These are phyloP conservation scores for Russula virescens DNA, from an alignment of 768 basidiomycete genomes.

Conservation along the genomic window DNA sequence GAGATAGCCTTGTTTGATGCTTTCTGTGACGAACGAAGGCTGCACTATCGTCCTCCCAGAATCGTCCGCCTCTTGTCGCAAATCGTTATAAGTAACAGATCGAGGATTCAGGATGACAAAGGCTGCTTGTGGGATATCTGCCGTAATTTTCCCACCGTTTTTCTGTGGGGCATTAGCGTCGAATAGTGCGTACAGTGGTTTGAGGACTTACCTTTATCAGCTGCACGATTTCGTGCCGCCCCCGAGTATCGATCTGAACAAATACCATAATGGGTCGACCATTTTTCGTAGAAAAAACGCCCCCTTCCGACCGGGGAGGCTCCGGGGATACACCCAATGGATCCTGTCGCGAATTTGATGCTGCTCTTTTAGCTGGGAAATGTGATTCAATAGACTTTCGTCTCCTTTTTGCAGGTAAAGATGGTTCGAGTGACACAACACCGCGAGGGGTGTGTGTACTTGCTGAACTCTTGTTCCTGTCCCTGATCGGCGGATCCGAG, in stretches of 20 bases:
- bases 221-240: constrained; percentile 44
- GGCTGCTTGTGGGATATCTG: constrained; percentile 50
- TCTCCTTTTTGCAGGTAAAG: constrained; percentile 11
- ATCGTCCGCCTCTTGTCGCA: constrained; percentile 35
- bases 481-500: background rate
- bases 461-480: background rate
- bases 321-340: background rate
- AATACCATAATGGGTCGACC: constrained; percentile 42
- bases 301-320: constrained; percentile 23
- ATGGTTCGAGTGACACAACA: background rate
- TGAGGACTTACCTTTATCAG: constrained; percentile 43
- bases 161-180: constrained; percentile 37
- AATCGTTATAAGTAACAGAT: constrained; percentile 46
- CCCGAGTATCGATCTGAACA: constrained; percentile 61
- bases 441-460: background rate
- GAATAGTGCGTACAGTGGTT: background rate
- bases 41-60: constrained; percentile 44
- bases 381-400: background rate
- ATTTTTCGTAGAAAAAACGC: constrained; percentile 39
- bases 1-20: constrained; percentile 38
- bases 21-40: constrained; percentile 50
- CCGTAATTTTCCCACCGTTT: constrained; percentile 57
- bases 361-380: background rate
- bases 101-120: constrained; percentile 52
- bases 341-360: background rate